Conservation (phyloP, 2,329 filamentous ascomycete genomes). For the Cladosporium sp. region DNA sequence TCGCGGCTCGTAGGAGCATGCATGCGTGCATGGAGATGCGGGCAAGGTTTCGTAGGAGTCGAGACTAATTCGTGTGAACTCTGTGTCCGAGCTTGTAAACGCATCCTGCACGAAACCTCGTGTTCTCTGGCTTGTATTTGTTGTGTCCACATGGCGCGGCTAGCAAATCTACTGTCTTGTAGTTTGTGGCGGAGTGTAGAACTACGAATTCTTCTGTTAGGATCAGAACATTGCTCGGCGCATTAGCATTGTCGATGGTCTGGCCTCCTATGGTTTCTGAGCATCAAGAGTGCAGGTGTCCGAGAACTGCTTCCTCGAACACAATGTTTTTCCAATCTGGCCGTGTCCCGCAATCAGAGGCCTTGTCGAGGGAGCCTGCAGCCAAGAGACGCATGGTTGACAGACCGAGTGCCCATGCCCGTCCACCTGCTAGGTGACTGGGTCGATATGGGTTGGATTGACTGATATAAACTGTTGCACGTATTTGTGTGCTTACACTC, state of each 20-base stretch:
- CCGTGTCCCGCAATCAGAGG: neutral
- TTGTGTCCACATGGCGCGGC: neutral
- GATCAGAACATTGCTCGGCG: neutral
- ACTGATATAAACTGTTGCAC: neutral
- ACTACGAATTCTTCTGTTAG: neutral
- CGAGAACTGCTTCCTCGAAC: neutral
- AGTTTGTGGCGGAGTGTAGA: neutral
- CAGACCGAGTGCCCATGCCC: neutral
- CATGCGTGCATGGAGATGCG: neutral
- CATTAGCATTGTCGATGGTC: neutral
- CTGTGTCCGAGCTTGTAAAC: neutral
- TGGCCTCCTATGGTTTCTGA: neutral
- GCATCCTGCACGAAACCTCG: neutral
- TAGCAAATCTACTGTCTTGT: neutral
- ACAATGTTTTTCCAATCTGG: neutral
- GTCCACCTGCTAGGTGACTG: too few relatives aligned
- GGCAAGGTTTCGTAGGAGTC: neutral
- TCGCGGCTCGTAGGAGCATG: neutral
- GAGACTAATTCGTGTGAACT: neutral
- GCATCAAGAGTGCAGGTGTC: neutral
- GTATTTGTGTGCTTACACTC: neutral
- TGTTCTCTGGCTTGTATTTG: neutral
- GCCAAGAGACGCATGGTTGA: neutral
- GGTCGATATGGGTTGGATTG: neutral
- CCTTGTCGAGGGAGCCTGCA: neutral